Base-by-base conservation (phyloP, 2,329 filamentous ascomycete genomes). In the Exophiala phaeomuriformis region DNA sequence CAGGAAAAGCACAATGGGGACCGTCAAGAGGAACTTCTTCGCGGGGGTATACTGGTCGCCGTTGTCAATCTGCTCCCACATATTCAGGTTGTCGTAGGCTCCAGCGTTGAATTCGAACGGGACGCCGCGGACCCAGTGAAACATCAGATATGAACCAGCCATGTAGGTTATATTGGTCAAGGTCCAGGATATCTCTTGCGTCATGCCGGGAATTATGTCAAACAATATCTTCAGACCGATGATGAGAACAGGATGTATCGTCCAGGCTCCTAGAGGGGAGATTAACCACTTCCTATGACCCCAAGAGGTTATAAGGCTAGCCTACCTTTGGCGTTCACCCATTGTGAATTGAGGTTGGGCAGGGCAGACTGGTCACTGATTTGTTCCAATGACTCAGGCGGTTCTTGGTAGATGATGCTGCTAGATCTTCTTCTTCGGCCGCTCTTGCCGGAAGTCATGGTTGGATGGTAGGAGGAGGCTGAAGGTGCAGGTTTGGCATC, bases 31-130 rank as follows among this genome's bases (percentile, higher is more conserved):
- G 67, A 98, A 98, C 73, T 98, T 98, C 79, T 98, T 98, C 62
- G 93, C 88, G 3, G 93, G 93, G 0, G 93, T 98, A 75, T 97
- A 98, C 71, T 98, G 93, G 64, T 93, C 93, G 44, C 93, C 93
- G 66, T 97, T 94, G 76, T 98, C 93, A 70, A 98, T 98, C 75
- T 98, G 93, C 76, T 98, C 93, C 93, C 93, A 98, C 93, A 98
- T 97, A 76, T 97, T 98, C 67, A 98, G 80, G 72, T 98, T 97
- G 78, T 98, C 93, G 72, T 97, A 98, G 64, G 93, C 93, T 55
- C 93, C 93, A 52, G 88, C 86, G 69, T 98, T 98, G 80, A 98
- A 98, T 72, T 98, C 93, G 68, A 98, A 98, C 4, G 93, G 93
- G 44, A 97, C 89, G 64, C 93, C 93, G 68, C 91, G 89, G 64